Evolutionary conservation across 164 flowering plant genomes (phyloP), one percentile per base, ranked within the genome.

Genomic region (Protea cynaroides): DNA sequence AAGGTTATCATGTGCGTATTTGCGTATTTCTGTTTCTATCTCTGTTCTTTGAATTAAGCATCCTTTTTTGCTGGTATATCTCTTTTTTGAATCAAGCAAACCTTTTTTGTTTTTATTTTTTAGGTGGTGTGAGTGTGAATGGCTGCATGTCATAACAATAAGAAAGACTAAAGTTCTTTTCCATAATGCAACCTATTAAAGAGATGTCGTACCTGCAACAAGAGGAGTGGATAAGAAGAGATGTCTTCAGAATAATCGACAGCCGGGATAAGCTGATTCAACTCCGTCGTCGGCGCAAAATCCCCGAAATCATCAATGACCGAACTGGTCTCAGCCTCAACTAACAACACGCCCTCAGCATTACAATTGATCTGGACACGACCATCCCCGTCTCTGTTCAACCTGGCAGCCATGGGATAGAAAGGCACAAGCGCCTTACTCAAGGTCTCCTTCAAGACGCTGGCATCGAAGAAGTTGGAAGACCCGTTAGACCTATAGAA

Each of bases 381-480:
- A 1, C 81, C 85, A 34, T 80, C 82, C 22, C 75, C 74, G 56
- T 79, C 81, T 25, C 75, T 54, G 59, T 59, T 68, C 54, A 83
- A 52, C 58, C 89, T 72, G 0, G 80, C 89, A 14, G 85, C 85
- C 78, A 84, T 70, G 4, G 89, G 89, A 50, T 84, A 84, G 73
- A 84, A 84, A 12, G 81, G 82, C 46, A 29, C 34, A 29, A 29
- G 34, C 2, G 5, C 34, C 5, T 29, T 29, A 29, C 34, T 29
- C 5, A 29, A 29, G 2, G 34, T 5, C 2, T 29, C 34, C 34
- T 29, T 29, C 2, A 29, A 5, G 34, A 29, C 5, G 2, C 0
- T 5, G 5, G 34, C 34, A 2, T 29, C 34, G 5, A 29, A 29
- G 34, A 29, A 29, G 34, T 12, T 40, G 13, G 4, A 10, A 40